Base-by-base conservation (phyloP, 768 basidiomycete species). In the Sutorius australiensis region DNA sequence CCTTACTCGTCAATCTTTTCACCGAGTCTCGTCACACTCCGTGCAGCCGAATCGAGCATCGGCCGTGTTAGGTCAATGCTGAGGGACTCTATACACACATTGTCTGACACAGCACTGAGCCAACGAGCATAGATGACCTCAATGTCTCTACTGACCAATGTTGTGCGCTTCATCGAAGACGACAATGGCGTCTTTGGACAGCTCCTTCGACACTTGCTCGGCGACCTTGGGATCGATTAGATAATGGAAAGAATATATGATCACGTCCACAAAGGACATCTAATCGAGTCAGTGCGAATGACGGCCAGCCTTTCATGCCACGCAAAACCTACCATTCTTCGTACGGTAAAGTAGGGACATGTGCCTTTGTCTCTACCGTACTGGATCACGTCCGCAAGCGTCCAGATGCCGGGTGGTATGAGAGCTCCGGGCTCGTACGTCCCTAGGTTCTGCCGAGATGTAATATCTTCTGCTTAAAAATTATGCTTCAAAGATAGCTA, bases 131-230 rank as follows among this genome's bases (percentile, higher is more conserved):
- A 41, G 21, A 12, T 11, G 24, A 33, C 38, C 24, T 19, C 32
- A 47, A 48, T 32, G 50, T 36, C 36, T 48, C 46, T 27, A 58
- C 78, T 51, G 61, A 94, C 95, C 95, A 47, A 99, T 99, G 67
- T 99, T 99, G 71, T 99, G 97, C 14, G 97, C 97, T 67, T 99
- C 97, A 64, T 99, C 97, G 64, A 99, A 99, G 2, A 99, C 97
- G 36, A 99, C 94, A 48, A 99, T 99, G 30, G 93, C 88, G 67
- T 99, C 97, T 64, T 98, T 98, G 8, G 89, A 91, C 73, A 99
- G 78, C 69, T 99, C 97, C 65, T 92, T 95, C 2, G 97, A 98
- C 13, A 99, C 97, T 73, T 98, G 95, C 61, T 98, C 97, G 0
- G 97, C 97, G 38, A 99, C 95, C 72, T 99, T 99, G 2, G 97